phyloP scores from a whole-genome alignment of 306 rosid genomes.

The Cicer bijugum region DNA sequence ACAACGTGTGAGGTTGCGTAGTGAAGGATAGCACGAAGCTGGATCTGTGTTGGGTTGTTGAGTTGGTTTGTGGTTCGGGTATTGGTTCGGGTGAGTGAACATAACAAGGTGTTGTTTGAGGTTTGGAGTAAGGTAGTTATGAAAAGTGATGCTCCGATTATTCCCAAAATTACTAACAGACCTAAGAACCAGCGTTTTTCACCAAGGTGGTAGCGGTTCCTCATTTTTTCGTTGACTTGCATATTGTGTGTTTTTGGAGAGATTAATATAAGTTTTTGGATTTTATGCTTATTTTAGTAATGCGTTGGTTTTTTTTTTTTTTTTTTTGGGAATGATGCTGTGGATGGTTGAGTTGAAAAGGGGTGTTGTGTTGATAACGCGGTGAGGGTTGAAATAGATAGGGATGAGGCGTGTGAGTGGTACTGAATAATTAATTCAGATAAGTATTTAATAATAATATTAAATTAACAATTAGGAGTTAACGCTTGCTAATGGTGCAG shows the following conservation, averaged over 20 bases:
- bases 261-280: too few relatives aligned
- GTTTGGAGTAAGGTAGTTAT: conserved; percentile 43
- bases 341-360: neutral
- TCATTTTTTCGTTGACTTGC: conserved; percentile 43
- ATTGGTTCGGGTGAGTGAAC: conserved; percentile 44
- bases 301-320: too few relatives aligned
- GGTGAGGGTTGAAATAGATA: neutral
- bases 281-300: too few relatives aligned
- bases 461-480: neutral
- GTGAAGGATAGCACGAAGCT: conserved; percentile 67
- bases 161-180: conserved; percentile 35
- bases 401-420: neutral
- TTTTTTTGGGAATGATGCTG: neutral
- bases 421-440: neutral
- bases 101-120: conserved; percentile 51
- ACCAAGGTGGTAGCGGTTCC: conserved; percentile 29
- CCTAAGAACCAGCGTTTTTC: conserved; percentile 28
- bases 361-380: neutral
- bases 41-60: conserved; percentile 33
- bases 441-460: neutral
- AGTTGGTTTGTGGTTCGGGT: neutral
- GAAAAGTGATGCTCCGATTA: conserved; percentile 56
- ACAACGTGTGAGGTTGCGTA: conserved; percentile 69
- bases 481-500: neutral
- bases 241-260: neutral